Evolutionary conservation across 495 filamentous ascomycete species (phyloP).

Genomic region (Hypoxylon lenormandii): DNA sequence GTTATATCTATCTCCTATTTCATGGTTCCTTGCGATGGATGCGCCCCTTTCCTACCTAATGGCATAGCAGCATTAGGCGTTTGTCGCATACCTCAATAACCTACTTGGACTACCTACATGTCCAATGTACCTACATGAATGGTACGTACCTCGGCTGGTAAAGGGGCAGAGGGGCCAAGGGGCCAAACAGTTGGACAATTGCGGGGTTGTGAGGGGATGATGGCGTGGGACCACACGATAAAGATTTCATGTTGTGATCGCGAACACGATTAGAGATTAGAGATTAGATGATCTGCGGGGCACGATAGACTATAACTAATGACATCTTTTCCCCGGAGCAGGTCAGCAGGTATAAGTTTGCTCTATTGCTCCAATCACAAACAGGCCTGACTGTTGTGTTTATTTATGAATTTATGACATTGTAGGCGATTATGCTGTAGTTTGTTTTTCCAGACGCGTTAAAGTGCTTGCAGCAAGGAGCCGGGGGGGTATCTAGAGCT

Average conservation of each 20-base stretch:
- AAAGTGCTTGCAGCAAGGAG: constrained; percentile 34
- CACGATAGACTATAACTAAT: constrained; percentile 14
- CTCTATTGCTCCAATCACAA: constrained; percentile 25
- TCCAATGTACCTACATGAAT: neutral
- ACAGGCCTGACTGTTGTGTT: constrained; percentile 3
- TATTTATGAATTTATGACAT: constrained; percentile 13
- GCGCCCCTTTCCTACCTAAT: too few relatives aligned
- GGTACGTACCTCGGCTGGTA: neutral
- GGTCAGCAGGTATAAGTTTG: constrained; percentile 29
- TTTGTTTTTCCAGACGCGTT: constrained; percentile 39
- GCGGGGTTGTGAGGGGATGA: constrained; percentile 39
- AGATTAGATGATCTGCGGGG: constrained; percentile 34
- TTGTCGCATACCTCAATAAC: too few relatives aligned
- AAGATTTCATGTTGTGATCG: constrained; percentile 21
- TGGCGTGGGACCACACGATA: constrained; percentile 23
- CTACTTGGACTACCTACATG: too few relatives aligned
- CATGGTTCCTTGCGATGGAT: too few relatives aligned
- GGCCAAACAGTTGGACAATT: constrained; percentile 13
- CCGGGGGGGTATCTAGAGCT: constrained; percentile 5
- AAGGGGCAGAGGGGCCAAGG: constrained; percentile 16
- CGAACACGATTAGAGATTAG: neutral
- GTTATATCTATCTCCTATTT: too few relatives aligned
- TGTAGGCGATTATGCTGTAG: neutral
- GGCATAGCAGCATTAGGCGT: too few relatives aligned
- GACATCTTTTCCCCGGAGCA: constrained; percentile 2